Percentiles rank a stretch among this genome's conserved stretches.
Evolutionary conservation across 495 filamentous ascomycete species (phyloP).

Genomic region (Emericellopsis terricola): DNA sequence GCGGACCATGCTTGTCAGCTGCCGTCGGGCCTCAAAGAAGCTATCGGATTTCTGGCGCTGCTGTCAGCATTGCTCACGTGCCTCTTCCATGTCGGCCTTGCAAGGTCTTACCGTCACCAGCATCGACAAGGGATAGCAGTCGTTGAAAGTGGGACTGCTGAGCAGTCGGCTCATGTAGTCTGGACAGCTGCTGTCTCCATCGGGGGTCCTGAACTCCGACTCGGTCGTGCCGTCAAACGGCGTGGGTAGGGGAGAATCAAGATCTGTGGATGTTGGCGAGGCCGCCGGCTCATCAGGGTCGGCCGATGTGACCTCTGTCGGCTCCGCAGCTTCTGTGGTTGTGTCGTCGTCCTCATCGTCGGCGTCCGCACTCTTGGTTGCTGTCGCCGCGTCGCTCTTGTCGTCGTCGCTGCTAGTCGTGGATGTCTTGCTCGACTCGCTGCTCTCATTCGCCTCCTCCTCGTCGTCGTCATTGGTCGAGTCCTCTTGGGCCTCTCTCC

Average conservation of each 20-base stretch:
- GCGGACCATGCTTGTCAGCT: constrained; percentile 43
- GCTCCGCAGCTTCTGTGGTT: background rate
- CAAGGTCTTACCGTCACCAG: constrained; percentile 40
- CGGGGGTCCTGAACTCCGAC: constrained; percentile 41
- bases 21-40: constrained; percentile 60
- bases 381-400: background rate
- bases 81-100: background rate
- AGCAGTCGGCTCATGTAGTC: constrained; percentile 53
- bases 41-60: constrained; percentile 25
- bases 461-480: background rate
- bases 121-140: constrained; percentile 58
- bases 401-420: background rate
- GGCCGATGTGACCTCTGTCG: background rate
- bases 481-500: background rate
- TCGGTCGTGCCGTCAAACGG: constrained; percentile 56
- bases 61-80: background rate
- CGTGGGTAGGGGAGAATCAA: constrained; percentile 31
- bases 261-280: background rate
- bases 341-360: background rate
- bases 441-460: background rate
- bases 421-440: background rate
- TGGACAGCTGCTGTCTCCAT: constrained; percentile 30
- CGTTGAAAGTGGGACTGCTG: constrained; percentile 37
- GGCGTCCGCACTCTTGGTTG: too few species aligned
- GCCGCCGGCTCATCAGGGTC: background rate